Evolutionary conservation across 306 rosid species (phyloP).

Genomic region (Carpinus viminea): DNA sequence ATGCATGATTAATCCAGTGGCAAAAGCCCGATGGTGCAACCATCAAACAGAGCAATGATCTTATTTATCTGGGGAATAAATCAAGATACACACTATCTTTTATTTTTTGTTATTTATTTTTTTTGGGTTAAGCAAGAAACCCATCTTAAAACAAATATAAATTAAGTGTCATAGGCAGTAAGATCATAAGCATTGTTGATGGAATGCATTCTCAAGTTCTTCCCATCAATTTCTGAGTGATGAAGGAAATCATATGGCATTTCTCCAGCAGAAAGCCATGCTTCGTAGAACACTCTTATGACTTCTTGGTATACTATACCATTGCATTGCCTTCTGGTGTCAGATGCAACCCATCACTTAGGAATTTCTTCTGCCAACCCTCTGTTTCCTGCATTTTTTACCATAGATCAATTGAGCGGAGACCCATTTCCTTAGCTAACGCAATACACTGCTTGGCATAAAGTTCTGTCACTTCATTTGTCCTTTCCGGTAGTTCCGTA

Average conservation of each 20-base stretch:
- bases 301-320: slow-evolving; percentile 52
- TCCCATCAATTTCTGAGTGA: slow-evolving; percentile 63
- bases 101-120: too few relatives aligned
- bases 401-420: slow-evolving; percentile 70
- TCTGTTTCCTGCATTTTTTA: slow-evolving; percentile 87
- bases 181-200: slow-evolving; percentile 43
- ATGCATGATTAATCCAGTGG: too few relatives aligned
- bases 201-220: slow-evolving; percentile 65
- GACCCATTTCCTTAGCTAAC: slow-evolving; percentile 65
- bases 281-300: slow-evolving; percentile 34
- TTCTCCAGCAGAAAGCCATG: slow-evolving; percentile 52
- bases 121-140: too few relatives aligned
- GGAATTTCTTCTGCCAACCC: slow-evolving; percentile 80
- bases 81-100: too few relatives aligned
- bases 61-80: background rate
- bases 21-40: too few relatives aligned
- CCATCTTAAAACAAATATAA: background rate
- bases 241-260: slow-evolving; percentile 89
- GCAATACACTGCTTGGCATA: slow-evolving; percentile 77
- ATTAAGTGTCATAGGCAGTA: too few relatives aligned
- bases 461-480: slow-evolving; percentile 73
- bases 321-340: slow-evolving; percentile 77
- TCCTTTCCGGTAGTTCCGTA: slow-evolving; percentile 64
- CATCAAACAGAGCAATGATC: too few relatives aligned
- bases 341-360: slow-evolving; percentile 89